Conservation (phyloP, 1,139 yeast genomes). For the Starmera stellimalicola region DNA sequence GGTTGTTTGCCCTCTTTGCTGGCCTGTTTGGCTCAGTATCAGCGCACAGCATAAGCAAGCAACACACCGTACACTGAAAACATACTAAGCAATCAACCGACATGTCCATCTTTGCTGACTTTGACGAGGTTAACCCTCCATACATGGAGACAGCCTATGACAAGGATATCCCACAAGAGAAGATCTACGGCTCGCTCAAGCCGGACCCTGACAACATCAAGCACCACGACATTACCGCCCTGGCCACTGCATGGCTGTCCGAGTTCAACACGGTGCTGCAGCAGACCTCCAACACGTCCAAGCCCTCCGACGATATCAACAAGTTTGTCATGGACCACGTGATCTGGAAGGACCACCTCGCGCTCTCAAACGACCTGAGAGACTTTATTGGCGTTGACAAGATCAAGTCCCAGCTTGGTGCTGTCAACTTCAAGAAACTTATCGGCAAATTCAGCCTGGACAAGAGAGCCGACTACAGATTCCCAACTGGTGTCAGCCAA, state of each 20-base stretch:
- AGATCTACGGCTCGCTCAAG: conserved; percentile 20
- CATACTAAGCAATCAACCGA: no score
- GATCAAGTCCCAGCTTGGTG: conserved; percentile 14
- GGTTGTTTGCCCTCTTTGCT: no score
- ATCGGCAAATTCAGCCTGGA: conserved; percentile 22
- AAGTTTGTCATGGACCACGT: conserved; percentile 22
- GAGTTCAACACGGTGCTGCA: conserved; percentile 21
- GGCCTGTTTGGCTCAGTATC: no score
- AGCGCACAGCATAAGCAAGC: no score
- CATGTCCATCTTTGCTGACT: conserved; percentile 15
- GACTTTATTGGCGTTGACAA: conserved; percentile 24
- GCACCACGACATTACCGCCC: conserved; percentile 17
- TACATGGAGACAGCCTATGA: conserved; percentile 19
- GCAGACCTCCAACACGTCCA: neutral
- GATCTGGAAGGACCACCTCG: conserved; percentile 29
- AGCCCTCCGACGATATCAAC: conserved; percentile 11
- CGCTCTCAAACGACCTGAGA: conserved; percentile 25
- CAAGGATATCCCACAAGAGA: conserved; percentile 22
- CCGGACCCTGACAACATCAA: conserved; percentile 22
- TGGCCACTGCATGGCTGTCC: conserved; percentile 23
- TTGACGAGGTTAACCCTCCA: conserved; percentile 22
- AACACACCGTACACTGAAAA: neutral
- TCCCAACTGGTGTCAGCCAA: conserved; percentile 21
- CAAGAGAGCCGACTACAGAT: conserved; percentile 21
- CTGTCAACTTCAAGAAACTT: conserved; percentile 13